These are phyloP conservation scores for Allium sativum DNA, from an alignment of 106 monocot genomes.

Conservation along the genomic window DNA sequence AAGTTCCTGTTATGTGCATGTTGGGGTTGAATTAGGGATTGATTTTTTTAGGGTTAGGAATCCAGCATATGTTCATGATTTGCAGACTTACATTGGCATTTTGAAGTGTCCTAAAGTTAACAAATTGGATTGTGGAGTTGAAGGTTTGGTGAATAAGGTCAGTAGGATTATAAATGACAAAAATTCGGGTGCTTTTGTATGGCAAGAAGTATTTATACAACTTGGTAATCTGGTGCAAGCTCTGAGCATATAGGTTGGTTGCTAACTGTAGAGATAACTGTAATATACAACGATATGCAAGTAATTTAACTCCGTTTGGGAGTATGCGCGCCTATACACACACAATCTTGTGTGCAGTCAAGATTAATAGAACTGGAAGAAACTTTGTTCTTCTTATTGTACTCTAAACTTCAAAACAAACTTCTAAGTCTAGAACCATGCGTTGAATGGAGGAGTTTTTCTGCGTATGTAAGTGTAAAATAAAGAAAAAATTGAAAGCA, in stretches of 20 bases:
- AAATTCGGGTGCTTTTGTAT: conserved; percentile 16
- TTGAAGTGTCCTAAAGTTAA: conserved; percentile 17
- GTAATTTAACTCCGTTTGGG: too few relatives aligned
- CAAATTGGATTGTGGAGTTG: conserved; percentile 11
- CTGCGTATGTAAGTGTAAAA: too few relatives aligned
- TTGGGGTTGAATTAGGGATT: conserved; percentile 44
- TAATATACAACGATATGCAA: too few relatives aligned
- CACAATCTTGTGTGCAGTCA: too few relatives aligned
- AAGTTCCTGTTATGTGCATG: conserved; percentile 43
- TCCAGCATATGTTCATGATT: conserved; percentile 42
- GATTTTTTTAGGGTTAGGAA: conserved; percentile 50
- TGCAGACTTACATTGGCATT: conserved; percentile 33
- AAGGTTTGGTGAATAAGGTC: conserved; percentile 8
- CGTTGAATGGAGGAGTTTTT: too few relatives aligned
- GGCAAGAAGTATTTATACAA: conserved; percentile 15
- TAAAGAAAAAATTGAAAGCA: too few relatives aligned
- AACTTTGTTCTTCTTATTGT: too few relatives aligned
- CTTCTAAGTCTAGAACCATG: too few relatives aligned
- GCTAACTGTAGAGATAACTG: background rate
- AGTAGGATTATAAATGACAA: conserved; percentile 8
- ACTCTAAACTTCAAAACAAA: too few relatives aligned
- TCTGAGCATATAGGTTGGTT: conserved; percentile 11
- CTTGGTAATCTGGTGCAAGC: conserved; percentile 26
- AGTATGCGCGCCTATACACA: too few relatives aligned
- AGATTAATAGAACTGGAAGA: too few relatives aligned